Evolutionary conservation across 176 grass and related monocot species (phyloP).

Genomic region (Aegilops longissima): DNA sequence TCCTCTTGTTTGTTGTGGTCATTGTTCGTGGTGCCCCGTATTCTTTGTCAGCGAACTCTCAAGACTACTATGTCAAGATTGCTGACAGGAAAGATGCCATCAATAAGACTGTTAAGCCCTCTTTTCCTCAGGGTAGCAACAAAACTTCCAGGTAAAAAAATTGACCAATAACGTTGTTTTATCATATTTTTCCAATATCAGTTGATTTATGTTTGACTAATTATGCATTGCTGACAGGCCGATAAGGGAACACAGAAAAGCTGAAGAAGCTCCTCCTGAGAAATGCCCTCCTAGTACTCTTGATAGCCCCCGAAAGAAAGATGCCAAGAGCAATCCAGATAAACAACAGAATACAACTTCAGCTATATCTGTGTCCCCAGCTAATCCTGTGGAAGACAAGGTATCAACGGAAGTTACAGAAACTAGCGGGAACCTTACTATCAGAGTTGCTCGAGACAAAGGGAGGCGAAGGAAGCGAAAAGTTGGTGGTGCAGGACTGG

Average conservation of each 20-base stretch:
- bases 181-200: background rate
- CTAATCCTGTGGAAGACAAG: constrained; percentile 47
- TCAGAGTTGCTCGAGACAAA: constrained; percentile 71
- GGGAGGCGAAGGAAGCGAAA: constrained; percentile 56
- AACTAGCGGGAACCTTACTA: constrained; percentile 63
- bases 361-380: constrained; percentile 3
- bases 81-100: constrained; percentile 33
- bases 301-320: constrained; percentile 40
- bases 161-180: background rate
- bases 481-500: constrained; percentile 44
- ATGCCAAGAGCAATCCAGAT: constrained; percentile 38
- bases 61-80: constrained; percentile 52
- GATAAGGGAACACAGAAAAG: constrained; percentile 57
- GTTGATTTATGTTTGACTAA: constrained; percentile 19
- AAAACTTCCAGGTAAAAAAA: constrained; percentile 69
- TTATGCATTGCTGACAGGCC: constrained; percentile 55
- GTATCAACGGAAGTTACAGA: constrained; percentile 38
- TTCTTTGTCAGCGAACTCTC: constrained; percentile 33
- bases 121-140: constrained; percentile 42
- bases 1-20: constrained; percentile 51
- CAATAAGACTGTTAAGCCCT: constrained; percentile 55
- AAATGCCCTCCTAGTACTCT: constrained; percentile 39
- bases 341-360: constrained; percentile 44
- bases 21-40: constrained; percentile 43
- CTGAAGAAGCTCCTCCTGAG: constrained; percentile 35